Conservation (phyloP, 805 yeast genomes). For the Jamesozyma spencerorum region DNA sequence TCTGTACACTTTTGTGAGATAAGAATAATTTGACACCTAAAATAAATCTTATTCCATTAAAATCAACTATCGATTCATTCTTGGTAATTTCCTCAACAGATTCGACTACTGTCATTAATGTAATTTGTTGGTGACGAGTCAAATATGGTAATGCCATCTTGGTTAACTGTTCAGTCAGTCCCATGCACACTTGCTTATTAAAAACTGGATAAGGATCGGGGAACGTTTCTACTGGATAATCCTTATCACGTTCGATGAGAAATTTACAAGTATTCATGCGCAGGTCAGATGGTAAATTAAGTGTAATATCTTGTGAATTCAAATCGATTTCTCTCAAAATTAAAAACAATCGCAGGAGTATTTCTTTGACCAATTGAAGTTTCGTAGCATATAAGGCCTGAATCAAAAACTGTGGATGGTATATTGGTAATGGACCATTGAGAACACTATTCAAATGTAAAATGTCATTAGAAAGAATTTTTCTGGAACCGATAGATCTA, state of each 20-base stretch:
- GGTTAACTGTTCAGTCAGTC: constrained; percentile 51
- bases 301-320: constrained; percentile 26
- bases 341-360: constrained; percentile 46
- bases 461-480: constrained; percentile 44
- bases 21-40: constrained; percentile 63
- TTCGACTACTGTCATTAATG: constrained; percentile 60
- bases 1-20: constrained; percentile 42
- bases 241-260: constrained; percentile 13
- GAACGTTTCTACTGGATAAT: constrained; percentile 19
- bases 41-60: constrained; percentile 61
- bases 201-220: constrained; percentile 37
- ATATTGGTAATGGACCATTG: constrained; percentile 83
- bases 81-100: constrained; percentile 50
- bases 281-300: constrained; percentile 27
- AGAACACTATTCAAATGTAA: constrained; percentile 65
- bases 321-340: constrained; percentile 47
- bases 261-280: constrained; percentile 25
- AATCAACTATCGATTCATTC: constrained; percentile 28
- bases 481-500: constrained; percentile 49
- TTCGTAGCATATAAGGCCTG: constrained; percentile 64
- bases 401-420: constrained; percentile 81
- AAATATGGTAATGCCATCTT: constrained; percentile 64
- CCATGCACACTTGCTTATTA: constrained; percentile 35
- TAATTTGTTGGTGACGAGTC: constrained; percentile 86
- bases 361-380: constrained; percentile 42